Evolutionary conservation across 176 grass and related monocot genomes (phyloP), one percentile per base, ranked within the genome.

Genomic region (Oryza meridionalis): DNA sequence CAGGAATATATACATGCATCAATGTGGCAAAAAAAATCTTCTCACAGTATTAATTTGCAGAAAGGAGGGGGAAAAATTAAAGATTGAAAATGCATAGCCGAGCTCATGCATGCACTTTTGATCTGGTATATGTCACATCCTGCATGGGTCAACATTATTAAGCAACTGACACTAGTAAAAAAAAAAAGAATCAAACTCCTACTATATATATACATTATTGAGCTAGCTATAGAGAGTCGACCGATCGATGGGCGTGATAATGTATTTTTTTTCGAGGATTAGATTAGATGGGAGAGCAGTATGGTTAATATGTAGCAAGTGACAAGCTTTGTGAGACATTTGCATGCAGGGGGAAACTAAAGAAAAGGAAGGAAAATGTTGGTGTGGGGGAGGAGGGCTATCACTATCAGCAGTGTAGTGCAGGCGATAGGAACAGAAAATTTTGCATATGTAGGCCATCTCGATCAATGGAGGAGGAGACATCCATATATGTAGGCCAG

Each of bases 171-270:
- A 38, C 2, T 17, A 11, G 3, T 8, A 63, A 27, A 44, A 35
- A 27, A 44, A 35, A 35, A 64, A 24, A 9, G 21, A 13, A 24
- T 3, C 21, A 58, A n/a, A 58, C 2, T 58, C 53, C 14, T 58
- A 9, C 17, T 58, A 55, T 8, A 17, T 40, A n/a, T 37, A 0
- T 42, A 26, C 31, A 38, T 61, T 77, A 77, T 69, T 61, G 65
- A 61, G 73, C 11, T 26, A 62, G 38, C 7, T 40, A 40, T 40
- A 40, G 58, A 62, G 58, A 62, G 49, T 13, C 58, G 58, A 58
- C 17, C 10, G 50, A 77, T 67, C 38, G 24, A 59, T 81, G 7
- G 7, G 35, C 66, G 29, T 70, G 83, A 85, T 85, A 85, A 83
- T 35, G 50, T 84, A 77, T 77, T 84, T 43, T 78, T 78, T 43